A percentile compares a stretch with the other conserved stretches of the same genome.
phyloP scores from a whole-genome alignment of 352 stramenopile species.

The Nothophytophthora sp. region DNA sequence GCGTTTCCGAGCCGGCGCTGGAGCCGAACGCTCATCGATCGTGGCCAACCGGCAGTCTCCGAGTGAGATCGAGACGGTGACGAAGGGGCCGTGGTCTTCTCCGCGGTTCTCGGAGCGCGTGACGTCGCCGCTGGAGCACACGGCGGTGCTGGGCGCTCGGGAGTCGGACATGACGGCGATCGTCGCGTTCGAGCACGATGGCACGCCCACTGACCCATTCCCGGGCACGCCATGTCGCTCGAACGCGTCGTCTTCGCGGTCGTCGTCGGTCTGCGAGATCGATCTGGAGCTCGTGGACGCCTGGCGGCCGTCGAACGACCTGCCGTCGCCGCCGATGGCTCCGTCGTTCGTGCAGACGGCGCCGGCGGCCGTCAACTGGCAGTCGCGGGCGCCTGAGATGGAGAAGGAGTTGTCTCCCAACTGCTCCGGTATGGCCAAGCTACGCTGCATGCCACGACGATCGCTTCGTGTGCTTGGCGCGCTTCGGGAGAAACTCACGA shows the following conservation, averaged over 20 bases:
- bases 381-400: background rate
- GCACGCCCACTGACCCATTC: constrained; percentile 31
- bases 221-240: constrained; percentile 17
- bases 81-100: constrained; percentile 20
- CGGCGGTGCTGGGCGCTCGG: constrained; percentile 13
- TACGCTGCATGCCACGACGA: constrained; percentile 22
- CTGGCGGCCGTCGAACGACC: constrained; percentile 13
- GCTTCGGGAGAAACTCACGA: constrained; percentile 18
- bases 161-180: constrained; percentile 5
- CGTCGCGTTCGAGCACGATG: constrained; percentile 20
- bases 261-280: constrained; percentile 22
- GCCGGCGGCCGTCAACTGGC: too few relatives aligned
- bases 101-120: constrained; percentile 16
- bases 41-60: constrained; percentile 6
- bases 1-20: constrained; percentile 16
- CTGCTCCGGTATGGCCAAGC: constrained; percentile 7
- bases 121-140: constrained; percentile 22
- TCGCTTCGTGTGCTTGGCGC: constrained; percentile 18
- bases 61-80: background rate
- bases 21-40: constrained; percentile 14
- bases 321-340: background rate
- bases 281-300: constrained; percentile 21
- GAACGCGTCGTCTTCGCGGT: constrained; percentile 7
- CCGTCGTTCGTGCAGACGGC: background rate
- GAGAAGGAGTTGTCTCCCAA: background rate